Conservation (phyloP, 2,329 filamentous ascomycete species). For the Aspergillus oerlinghausenensis region DNA sequence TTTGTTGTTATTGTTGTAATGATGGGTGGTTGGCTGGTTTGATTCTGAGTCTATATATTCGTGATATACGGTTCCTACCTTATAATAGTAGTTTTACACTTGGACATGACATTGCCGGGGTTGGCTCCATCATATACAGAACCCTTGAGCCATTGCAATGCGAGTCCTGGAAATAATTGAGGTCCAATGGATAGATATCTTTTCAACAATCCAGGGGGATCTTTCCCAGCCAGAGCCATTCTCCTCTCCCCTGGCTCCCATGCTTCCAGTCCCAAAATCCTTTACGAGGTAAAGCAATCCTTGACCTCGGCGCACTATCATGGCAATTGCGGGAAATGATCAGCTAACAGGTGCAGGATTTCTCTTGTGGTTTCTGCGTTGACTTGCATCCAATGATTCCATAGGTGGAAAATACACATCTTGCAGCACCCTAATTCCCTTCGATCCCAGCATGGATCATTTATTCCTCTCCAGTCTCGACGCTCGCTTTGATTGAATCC, state of each 20-base stretch:
- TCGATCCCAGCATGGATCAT: background rate
- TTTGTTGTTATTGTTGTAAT: slow-evolving; percentile 1
- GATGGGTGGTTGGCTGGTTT: background rate
- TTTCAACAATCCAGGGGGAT: background rate
- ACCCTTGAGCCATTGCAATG: background rate
- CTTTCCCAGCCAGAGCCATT: background rate
- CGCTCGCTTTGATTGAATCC: background rate
- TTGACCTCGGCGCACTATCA: background rate
- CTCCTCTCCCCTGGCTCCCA: no score
- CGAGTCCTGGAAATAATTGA: background rate
- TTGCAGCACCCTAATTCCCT: background rate
- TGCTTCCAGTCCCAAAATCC: no score
- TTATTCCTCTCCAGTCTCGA: background rate
- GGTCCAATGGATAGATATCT: background rate
- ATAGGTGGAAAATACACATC: background rate
- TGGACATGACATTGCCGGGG: background rate
- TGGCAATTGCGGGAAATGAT: background rate
- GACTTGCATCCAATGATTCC: background rate
- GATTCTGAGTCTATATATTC: background rate
- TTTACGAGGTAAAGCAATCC: no score
- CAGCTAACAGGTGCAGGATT: background rate
- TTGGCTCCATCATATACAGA: background rate
- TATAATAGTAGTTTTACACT: background rate
- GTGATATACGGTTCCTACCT: background rate
- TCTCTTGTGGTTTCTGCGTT: background rate